A percentile compares a stretch with the other conserved stretches of the same genome.
Conservation (phyloP, 177 flowering plant genomes). For the Vitis hybrid region DNA sequence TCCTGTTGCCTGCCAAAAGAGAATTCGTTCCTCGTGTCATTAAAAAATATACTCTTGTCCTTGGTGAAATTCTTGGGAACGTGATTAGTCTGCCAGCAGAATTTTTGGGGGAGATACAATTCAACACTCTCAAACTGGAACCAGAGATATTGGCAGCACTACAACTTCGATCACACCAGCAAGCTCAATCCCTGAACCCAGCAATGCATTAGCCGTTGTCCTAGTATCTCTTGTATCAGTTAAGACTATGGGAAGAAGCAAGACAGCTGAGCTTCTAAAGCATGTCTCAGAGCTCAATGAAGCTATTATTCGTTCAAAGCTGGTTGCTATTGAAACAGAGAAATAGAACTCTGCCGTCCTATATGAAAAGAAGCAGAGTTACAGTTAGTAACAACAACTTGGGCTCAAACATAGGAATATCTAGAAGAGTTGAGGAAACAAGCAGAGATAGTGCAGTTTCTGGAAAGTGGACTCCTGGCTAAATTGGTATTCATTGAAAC, state of each 20-base stretch:
- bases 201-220: too few relatives aligned
- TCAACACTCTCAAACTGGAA: too few relatives aligned
- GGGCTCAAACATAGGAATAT: slow-evolving; percentile 27
- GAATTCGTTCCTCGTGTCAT: too few relatives aligned
- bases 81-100: too few relatives aligned
- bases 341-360: slow-evolving; percentile 23
- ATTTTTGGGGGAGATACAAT: too few relatives aligned
- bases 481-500: slow-evolving; percentile 29
- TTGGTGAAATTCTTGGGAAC: too few relatives aligned
- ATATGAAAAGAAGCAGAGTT: slow-evolving; percentile 37
- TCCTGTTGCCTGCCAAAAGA: too few relatives aligned
- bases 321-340: slow-evolving; percentile 35
- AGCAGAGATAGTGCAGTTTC: slow-evolving; percentile 23
- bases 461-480: slow-evolving; percentile 34
- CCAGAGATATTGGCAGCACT: too few relatives aligned
- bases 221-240: too few relatives aligned
- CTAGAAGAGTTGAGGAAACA: slow-evolving; percentile 29
- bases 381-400: slow-evolving; percentile 14
- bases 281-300: slow-evolving; percentile 42
- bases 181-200: too few relatives aligned
- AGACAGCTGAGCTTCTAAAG: slow-evolving; percentile 33
- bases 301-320: slow-evolving; percentile 24
- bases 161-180: too few relatives aligned
- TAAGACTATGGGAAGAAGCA: slow-evolving; percentile 29
- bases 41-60: too few relatives aligned